Base-by-base conservation (phyloP, 345 rosid genomes). In the Eucalyptus paniculata region DNA sequence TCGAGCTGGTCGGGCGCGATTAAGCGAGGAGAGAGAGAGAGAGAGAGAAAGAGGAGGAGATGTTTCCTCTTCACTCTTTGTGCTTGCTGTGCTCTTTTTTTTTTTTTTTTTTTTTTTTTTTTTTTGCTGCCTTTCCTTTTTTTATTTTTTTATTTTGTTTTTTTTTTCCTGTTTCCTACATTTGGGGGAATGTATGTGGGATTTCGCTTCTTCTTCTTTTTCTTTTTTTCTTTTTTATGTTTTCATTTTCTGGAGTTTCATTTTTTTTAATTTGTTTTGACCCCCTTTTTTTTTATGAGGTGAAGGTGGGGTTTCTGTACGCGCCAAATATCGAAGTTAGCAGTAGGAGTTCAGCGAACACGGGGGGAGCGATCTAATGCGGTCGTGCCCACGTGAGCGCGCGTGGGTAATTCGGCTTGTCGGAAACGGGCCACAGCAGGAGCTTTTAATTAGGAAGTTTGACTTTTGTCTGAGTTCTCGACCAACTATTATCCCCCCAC, bases 281-380 rank as follows among this genome's bases (percentile, higher is more conserved):
- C 81, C 83, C 5, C 7, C 69, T 8, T 86, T 86, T 24, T 11
- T 69, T 50, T 80, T 83, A 12, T 56, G 49, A 88, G n/a, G 87
- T 21, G 72, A 50, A 26, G 50, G 54, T 32, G 40, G 87, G 51
- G 89, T 47, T 54, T 60, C 67, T 16, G 89, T 77, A 88, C 87
- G 89, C 89, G 90, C 90, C 90, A 88, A 88, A 88, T 88, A 82
- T 82, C 87, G 80, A 83, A 83, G 90, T 58, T 56, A 56, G 87
- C 47, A 34, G 47, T 9, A 58, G 34, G 10, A 62, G 49, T 72
- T 26, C 58, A 56, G 34, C 51, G 18, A 32, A 19, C 40, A 5
- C 8, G 11, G 90, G n/a, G 23, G 90, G 72, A 11, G 6, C 21
- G 54, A 26, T 88, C 89, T 9, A 10, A 16, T 88, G 86, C 49